Evolutionary conservation across 805 yeast genomes (phyloP).

Genomic region (Candida succiphila): DNA sequence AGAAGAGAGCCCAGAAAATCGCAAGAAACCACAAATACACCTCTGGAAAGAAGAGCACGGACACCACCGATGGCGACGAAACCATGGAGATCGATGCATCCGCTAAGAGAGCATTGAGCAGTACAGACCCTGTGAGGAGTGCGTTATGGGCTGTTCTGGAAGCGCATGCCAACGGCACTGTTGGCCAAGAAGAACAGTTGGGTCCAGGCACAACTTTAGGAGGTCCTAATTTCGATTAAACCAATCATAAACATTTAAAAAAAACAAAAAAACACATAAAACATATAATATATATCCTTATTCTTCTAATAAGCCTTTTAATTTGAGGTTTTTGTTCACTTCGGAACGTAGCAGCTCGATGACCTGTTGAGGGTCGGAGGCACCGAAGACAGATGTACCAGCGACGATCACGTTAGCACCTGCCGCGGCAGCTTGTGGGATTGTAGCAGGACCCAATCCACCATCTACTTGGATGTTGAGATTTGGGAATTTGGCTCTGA

Average conservation of each 20-base stretch:
- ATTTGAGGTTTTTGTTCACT: slow-evolving; percentile 26
- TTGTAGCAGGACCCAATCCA: slow-evolving; percentile 81
- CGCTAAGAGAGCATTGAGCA: slow-evolving; percentile 6
- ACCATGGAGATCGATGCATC: slow-evolving; percentile 41
- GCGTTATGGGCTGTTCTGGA: slow-evolving; percentile 69
- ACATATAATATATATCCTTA: slow-evolving; percentile 3
- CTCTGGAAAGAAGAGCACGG: slow-evolving; percentile 40
- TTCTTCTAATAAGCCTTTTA: slow-evolving; percentile 8
- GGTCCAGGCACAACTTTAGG: slow-evolving; percentile 86
- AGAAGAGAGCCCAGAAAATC: slow-evolving; percentile 69
- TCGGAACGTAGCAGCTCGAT: slow-evolving; percentile 57
- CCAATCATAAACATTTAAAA: too few species aligned
- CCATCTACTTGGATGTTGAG: slow-evolving; percentile 95
- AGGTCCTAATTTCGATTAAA: slow-evolving; percentile 43
- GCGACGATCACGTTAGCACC: slow-evolving; percentile 99
- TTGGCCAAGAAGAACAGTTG: slow-evolving; percentile 28
- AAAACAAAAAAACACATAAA: background rate
- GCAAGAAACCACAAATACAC: slow-evolving; percentile 71
- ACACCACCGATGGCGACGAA: background rate
- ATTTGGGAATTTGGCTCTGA: slow-evolving; percentile 66
- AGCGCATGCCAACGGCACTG: slow-evolving; percentile 37
- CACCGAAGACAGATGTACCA: slow-evolving; percentile 88
- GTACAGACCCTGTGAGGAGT: slow-evolving; percentile 38
- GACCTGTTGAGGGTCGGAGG: slow-evolving; percentile 68
- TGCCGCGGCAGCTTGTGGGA: slow-evolving; percentile 83